phyloP scores from a whole-genome alignment of 1,139 yeast genomes.

The Eremothecium coryli region DNA sequence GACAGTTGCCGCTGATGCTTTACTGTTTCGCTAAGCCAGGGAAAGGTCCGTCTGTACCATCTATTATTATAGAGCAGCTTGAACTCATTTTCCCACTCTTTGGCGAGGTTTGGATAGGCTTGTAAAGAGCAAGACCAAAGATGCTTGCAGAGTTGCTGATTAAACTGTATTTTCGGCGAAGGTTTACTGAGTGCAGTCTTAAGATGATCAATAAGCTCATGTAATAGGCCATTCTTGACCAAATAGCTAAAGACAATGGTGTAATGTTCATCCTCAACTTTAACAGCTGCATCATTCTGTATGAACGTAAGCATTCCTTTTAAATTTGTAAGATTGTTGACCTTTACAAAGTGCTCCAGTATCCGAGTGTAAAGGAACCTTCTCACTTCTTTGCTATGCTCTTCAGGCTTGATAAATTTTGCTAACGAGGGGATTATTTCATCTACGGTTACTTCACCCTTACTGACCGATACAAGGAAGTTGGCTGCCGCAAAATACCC shows the following conservation, averaged over 20 bases:
- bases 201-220: constrained; percentile 16
- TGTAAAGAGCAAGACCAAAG: constrained; percentile 16
- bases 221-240: constrained; percentile 17
- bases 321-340: constrained; percentile 14
- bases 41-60: constrained; percentile 8
- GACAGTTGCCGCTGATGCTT: background rate
- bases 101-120: constrained; percentile 16
- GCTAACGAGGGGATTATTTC: too few relatives aligned
- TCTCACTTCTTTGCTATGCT: background rate
- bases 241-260: constrained; percentile 17
- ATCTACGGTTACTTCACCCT: constrained; percentile 13
- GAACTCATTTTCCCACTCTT: constrained; percentile 18
- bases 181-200: constrained; percentile 8
- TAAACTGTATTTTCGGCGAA: constrained; percentile 9
- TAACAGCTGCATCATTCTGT: constrained; percentile 10
- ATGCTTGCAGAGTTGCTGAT: constrained; percentile 11
- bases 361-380: constrained; percentile 4
- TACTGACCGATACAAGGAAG: background rate
- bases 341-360: constrained; percentile 13
- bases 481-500: background rate
- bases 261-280: constrained; percentile 13
- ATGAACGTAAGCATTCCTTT: constrained; percentile 11
- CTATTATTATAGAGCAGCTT: constrained; percentile 12
- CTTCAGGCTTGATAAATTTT: constrained; percentile 7
- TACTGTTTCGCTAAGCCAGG: constrained; percentile 5